Evolutionary conservation across 257 asterid genomes (phyloP), one percentile per base, ranked within the genome.

Genomic region (Knoxia roxburghii): DNA sequence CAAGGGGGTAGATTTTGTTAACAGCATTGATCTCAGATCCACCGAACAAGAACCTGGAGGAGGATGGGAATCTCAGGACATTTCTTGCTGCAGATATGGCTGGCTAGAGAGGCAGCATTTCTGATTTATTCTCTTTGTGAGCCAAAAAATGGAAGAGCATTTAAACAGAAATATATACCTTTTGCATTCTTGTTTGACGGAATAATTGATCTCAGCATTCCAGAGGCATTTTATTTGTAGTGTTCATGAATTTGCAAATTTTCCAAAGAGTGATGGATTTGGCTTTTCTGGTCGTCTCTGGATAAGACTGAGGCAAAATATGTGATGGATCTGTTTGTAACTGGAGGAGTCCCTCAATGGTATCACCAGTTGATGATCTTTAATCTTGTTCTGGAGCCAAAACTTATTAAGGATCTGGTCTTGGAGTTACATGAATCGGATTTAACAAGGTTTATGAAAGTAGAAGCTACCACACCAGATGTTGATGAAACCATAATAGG

Each of bases 231-330:
- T n/a, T 32, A 15, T 67, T 32, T 3, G n/a, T 14, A 2, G 27
- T 24, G 6, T 33, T 55, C 61, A 13, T 7, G 33, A 24, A 37
- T 21, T 48, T n/a, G 17, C 49, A 2, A 29, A 17, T 14, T 71
- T 76, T 59, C 76, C 73, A 6, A 65, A 18, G 70, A 66, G 35
- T 0, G 26, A 64, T 52, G 76, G 37, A n/a, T 15, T 53, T n/a
- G 70, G 62, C 40, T 35, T 62, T 68, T 2, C 30, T 26, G 61
- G 55, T 9, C 27, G 21, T 43, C 68, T 71, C 40, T 32, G 71
- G 24, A 30, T 10, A 27, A 39, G 63, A 14, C 24, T 76, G 45
- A 62, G 27, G 55, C 37, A 1, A 72, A 65, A 14, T 41, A 70
- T 60, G 33, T 64, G 18, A 41, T 60, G 51, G 64, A 69, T 39